Percentiles rank a stretch among this genome's conserved stretches.
These are phyloP conservation scores for Sporisorium scitamineum DNA, from an alignment of 1,284 basidiomycete genomes.

Conservation along the genomic window DNA sequence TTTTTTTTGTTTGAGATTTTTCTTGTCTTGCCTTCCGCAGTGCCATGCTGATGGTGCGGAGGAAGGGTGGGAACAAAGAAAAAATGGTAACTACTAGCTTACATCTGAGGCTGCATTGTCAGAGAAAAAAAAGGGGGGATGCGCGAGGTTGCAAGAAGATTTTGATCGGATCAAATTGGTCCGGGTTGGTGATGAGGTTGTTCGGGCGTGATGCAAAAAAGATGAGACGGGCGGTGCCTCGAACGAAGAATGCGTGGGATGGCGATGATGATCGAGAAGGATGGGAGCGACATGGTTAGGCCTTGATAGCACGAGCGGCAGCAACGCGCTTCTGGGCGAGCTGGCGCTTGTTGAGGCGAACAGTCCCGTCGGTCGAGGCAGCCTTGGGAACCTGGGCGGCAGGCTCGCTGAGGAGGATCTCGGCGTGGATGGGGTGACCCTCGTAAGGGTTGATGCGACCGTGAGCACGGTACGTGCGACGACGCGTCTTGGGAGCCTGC, in stretches of 20 bases:
- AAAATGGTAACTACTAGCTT: conserved; percentile 46
- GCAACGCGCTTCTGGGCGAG: conserved; percentile 65
- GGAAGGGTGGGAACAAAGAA: not conserved
- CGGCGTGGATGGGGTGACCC: conserved; percentile 93
- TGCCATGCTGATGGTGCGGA: not conserved
- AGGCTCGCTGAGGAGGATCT: conserved; percentile 72
- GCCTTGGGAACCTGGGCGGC: conserved; percentile 67
- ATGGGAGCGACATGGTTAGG: conserved; percentile 18
- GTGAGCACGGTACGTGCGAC: conserved; percentile 98
- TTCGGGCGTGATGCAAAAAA: not conserved
- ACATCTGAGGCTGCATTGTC: conserved; percentile 26
- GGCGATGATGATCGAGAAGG: not conserved
- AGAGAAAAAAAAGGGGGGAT: conserved; percentile 11
- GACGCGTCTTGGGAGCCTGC: conserved; percentile 99
- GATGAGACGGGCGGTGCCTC: not conserved
- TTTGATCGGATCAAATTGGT: not conserved
- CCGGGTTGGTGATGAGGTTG: not conserved
- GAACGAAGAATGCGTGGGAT: conserved; percentile 8
- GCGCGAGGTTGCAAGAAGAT: conserved; percentile 8
- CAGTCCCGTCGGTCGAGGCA: conserved; percentile 41
- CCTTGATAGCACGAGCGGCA: conserved; percentile 57
- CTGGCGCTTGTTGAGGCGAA: conserved; percentile 67
- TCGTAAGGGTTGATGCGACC: conserved; percentile 80
- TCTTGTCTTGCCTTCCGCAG: not conserved
- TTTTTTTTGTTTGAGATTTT: conserved; percentile 10